Evolutionary conservation across 805 yeast species (phyloP), one percentile per base, ranked within the genome.

Genomic region (Sugiyamaella floridensis): DNA sequence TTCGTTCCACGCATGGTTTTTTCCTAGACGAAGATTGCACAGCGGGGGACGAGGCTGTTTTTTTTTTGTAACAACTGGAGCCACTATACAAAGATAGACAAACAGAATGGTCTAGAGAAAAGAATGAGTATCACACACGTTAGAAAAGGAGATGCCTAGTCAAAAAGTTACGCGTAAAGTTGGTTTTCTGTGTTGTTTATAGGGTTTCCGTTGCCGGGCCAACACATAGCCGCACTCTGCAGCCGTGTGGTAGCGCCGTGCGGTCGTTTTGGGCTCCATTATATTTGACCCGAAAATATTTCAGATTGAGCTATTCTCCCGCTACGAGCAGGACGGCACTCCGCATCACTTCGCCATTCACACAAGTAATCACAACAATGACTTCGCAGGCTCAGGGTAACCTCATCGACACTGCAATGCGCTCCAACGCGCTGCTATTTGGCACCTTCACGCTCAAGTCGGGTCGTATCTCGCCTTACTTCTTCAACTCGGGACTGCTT

Each of bases 401-500:
- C 22, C 89, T 92, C 65, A 76, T 92, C 52, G 86, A 89, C 64
- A 78, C 82, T 58, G 96, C 99, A 20, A 74, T 90, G 59, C 87
- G 84, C 61, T 79, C 85, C 52, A 74, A 84, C 60, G 96, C 97
- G 14, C 77, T 92, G 62, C 81, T 83, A 65, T 93, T 92, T 67
- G 98, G 98, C 49, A 69, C 77, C 48, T 92, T 88, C 78, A 89
- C 95, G 12, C 78, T 92, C 67, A 92, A 92, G 70, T 85, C 95
- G 1, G 98, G 98, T 20, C 81, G 99, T 62, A 71, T 74, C 54
- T 90, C 97, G n/a, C 99, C 99, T 48, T 92, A 93, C 70, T 92
- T 93, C 66, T 90, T 92, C 80, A 90, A 90, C 72, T 72, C 89
- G 71, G 98, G 97, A n/a, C 76, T 84, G 52, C 89, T 92, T 79